A percentile compares a stretch with the other conserved stretches of the same genome.
phyloP scores from a whole-genome alignment of 192 early-diverging fungal species.

The Irineochytrium annulatum region DNA sequence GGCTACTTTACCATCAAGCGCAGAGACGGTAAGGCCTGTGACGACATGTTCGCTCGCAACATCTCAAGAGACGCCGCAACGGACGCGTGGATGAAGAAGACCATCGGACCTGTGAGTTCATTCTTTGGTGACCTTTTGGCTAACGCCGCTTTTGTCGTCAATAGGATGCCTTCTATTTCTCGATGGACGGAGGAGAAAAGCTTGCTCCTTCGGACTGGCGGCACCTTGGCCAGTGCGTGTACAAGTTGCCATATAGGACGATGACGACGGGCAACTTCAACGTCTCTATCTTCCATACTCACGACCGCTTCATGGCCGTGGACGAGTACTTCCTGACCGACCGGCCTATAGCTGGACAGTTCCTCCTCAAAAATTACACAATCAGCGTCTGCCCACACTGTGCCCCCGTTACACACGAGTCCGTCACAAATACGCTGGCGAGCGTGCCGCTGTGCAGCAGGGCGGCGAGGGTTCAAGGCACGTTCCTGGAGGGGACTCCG shows the following conservation, averaged over 20 bases:
- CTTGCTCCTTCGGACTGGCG: slow-evolving; percentile 3
- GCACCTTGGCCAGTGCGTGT: slow-evolving; percentile 12
- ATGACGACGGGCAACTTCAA: slow-evolving; percentile 5
- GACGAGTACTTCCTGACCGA: background rate
- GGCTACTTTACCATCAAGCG: slow-evolving; percentile 11
- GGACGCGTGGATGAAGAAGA: background rate
- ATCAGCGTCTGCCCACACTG: slow-evolving; percentile 7
- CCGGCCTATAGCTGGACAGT: background rate
- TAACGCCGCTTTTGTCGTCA: too few species aligned
- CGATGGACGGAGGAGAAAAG: too few species aligned
- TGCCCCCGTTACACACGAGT: too few species aligned
- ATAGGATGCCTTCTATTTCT: too few species aligned
- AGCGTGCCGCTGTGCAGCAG: too few species aligned
- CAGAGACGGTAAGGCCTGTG: background rate
- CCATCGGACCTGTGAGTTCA: slow-evolving; percentile 5
- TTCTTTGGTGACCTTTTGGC: background rate
- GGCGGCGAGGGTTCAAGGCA: too few species aligned
- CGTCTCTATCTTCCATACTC: background rate
- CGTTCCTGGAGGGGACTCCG: too few species aligned
- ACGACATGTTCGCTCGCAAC: background rate
- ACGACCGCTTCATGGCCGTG: slow-evolving; percentile 5
- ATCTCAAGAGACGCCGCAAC: background rate
- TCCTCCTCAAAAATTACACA: background rate
- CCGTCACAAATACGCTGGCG: too few species aligned
- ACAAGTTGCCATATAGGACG: slow-evolving; percentile 16